These are phyloP conservation scores for Pseudozyma hubeiensis DNA, from an alignment of 1,284 basidiomycete genomes.

Conservation along the genomic window DNA sequence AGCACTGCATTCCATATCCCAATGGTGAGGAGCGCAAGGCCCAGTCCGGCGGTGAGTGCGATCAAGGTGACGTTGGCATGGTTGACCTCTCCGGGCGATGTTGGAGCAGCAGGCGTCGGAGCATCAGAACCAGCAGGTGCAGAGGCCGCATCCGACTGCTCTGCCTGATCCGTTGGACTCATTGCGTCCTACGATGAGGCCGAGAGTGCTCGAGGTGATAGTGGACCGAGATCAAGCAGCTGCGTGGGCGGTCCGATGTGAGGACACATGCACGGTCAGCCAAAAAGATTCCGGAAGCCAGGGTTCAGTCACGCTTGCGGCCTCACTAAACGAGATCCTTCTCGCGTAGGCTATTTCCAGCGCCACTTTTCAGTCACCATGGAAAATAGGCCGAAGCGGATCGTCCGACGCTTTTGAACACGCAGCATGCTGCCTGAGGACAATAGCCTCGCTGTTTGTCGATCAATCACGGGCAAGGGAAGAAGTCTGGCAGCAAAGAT, in stretches of 20 bases:
- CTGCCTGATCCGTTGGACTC: constrained; percentile 8
- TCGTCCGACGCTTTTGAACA: not conserved
- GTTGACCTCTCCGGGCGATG: constrained; percentile 16
- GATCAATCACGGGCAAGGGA: no score
- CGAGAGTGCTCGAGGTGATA: constrained; percentile 1
- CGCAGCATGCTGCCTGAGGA: not conserved
- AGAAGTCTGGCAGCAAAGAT: not conserved
- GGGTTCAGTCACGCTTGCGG: not conserved
- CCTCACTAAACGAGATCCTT: not conserved
- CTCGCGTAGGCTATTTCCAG: not conserved
- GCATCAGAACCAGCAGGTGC: not conserved
- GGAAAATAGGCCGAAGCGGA: not conserved
- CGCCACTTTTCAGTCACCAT: not conserved
- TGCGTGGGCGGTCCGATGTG: no score
- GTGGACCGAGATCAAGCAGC: not conserved
- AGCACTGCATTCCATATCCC: constrained; percentile 44
- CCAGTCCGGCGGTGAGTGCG: constrained; percentile 37
- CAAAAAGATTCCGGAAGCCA: not conserved
- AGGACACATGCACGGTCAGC: not conserved
- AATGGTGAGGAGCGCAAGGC: constrained; percentile 30
- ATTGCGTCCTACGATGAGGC: constrained; percentile 1
- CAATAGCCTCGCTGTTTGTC: no score
- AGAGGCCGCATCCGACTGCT: constrained; percentile 12
- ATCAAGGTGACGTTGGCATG: constrained; percentile 25
- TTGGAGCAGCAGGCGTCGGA: not conserved